A percentile compares a stretch with the other conserved stretches of the same genome.
These are phyloP conservation scores for Mollisia scopiformis DNA, from an alignment of 2,329 filamentous ascomycete species.

Conservation along the genomic window DNA sequence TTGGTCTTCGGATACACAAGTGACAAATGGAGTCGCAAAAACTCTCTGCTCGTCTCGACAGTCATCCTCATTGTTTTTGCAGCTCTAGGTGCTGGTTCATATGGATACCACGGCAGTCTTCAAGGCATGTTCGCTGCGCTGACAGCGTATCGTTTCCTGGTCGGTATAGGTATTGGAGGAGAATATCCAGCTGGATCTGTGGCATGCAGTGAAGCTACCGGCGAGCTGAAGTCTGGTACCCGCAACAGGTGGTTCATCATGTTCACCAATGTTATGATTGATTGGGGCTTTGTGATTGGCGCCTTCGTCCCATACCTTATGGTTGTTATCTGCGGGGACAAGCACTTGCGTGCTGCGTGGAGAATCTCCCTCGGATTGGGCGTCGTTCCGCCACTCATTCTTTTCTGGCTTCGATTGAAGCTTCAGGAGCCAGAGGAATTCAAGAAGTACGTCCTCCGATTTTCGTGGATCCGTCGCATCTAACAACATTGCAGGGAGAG, in stretches of 20 bases:
- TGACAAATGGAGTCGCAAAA: conserved; percentile 84
- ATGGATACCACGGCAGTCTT: conserved; percentile 69
- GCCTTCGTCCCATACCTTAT: conserved; percentile 75
- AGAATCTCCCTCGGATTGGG: conserved; percentile 79
- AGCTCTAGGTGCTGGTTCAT: conserved; percentile 75
- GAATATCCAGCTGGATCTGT: conserved; percentile 86
- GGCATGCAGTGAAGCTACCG: conserved; percentile 80
- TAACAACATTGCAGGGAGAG: conserved; percentile 32
- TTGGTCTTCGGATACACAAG: conserved; percentile 79
- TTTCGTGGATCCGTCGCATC: neutral
- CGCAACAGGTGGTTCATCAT: conserved; percentile 92
- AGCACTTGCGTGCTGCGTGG: conserved; percentile 77
- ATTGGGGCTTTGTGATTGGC: conserved; percentile 75
- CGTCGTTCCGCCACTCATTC: conserved; percentile 72
- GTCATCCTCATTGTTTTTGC: conserved; percentile 85
- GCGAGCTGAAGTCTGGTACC: conserved; percentile 77
- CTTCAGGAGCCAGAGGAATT: conserved; percentile 81
- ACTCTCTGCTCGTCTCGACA: conserved; percentile 80
- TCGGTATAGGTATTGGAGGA: conserved; percentile 78
- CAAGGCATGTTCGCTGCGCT: conserved; percentile 77
- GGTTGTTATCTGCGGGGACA: conserved; percentile 53
- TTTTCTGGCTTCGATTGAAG: conserved; percentile 72
- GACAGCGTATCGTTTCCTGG: conserved; percentile 83
- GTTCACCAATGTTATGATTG: conserved; percentile 88
- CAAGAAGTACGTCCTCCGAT: conserved; percentile 39